Evolutionary conservation across 2,329 filamentous ascomycete species (phyloP).

Genomic region (Fusarium illudens): DNA sequence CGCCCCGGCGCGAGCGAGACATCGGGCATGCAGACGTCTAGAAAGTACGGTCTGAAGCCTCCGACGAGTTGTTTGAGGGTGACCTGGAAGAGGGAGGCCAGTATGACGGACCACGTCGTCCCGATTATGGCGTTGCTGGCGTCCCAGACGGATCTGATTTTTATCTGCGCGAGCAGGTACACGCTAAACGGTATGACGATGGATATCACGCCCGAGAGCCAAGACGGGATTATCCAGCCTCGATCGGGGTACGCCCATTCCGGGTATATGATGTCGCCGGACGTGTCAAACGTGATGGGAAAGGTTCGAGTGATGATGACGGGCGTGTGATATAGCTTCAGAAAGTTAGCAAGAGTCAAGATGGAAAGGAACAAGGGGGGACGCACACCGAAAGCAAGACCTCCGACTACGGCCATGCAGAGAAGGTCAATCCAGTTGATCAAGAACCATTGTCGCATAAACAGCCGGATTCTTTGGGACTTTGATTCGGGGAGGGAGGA

Average conservation of each 20-base stretch:
- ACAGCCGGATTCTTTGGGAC: slow-evolving; percentile 24
- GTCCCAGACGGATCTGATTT: slow-evolving; percentile 66
- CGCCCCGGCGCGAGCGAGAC: slow-evolving; percentile 13
- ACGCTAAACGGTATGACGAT: slow-evolving; percentile 65
- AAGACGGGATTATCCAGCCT: slow-evolving; percentile 69
- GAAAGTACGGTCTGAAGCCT: slow-evolving; percentile 75
- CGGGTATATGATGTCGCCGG: slow-evolving; percentile 70
- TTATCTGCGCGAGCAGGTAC: slow-evolving; percentile 65
- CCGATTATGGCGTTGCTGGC: slow-evolving; percentile 70
- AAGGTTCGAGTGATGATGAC: slow-evolving; percentile 67
- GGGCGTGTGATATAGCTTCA: slow-evolving; percentile 64
- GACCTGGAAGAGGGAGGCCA: slow-evolving; percentile 74
- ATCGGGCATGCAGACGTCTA: slow-evolving; percentile 72
- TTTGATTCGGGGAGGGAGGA: slow-evolving; percentile 22
- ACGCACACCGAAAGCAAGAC: slow-evolving; percentile 43
- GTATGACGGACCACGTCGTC: slow-evolving; percentile 66
- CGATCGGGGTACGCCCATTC: slow-evolving; percentile 71
- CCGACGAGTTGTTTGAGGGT: slow-evolving; percentile 80
- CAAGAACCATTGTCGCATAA: slow-evolving; percentile 61
- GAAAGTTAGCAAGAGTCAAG: slow-evolving; percentile 1
- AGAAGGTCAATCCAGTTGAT: slow-evolving; percentile 67
- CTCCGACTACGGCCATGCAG: slow-evolving; percentile 63
- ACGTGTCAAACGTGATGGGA: slow-evolving; percentile 64
- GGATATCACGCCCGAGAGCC: slow-evolving; percentile 64
- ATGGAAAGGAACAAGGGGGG: fast-evolving